Percentiles rank a stretch among this genome's conserved stretches.
Conservation (phyloP, 2,329 filamentous ascomycete species). For the Colletotrichum sp. region DNA sequence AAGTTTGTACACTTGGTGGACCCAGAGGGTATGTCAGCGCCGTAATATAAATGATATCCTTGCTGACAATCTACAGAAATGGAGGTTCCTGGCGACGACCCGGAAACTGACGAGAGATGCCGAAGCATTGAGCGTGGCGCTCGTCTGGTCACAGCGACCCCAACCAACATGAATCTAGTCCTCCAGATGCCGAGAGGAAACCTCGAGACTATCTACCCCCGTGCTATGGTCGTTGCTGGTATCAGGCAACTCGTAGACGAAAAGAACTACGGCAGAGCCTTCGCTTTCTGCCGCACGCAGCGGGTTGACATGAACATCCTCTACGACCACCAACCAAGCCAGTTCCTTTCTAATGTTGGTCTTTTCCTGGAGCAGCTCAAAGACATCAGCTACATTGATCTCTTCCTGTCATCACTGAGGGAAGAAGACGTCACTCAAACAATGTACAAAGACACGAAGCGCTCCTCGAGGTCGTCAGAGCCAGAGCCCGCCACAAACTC, state of each 20-base stretch:
- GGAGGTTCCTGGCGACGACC: slow-evolving; percentile 84
- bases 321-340: slow-evolving; percentile 87
- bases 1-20: slow-evolving; percentile 88
- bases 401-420: slow-evolving; percentile 86
- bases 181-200: slow-evolving; percentile 97
- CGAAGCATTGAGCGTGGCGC: slow-evolving; percentile 91
- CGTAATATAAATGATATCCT: background rate
- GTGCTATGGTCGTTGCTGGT: slow-evolving; percentile 89
- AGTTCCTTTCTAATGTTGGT: slow-evolving; percentile 79
- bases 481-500: slow-evolving; percentile 14
- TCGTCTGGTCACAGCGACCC: slow-evolving; percentile 85
- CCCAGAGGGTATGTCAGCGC: slow-evolving; percentile 60
- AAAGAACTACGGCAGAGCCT: slow-evolving; percentile 84
- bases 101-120: slow-evolving; percentile 90
- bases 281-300: slow-evolving; percentile 87
- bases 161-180: slow-evolving; percentile 82
- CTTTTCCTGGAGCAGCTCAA: slow-evolving; percentile 85
- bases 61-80: slow-evolving; percentile 62
- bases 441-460: slow-evolving; percentile 89
- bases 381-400: slow-evolving; percentile 82
- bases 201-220: slow-evolving; percentile 90
- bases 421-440: slow-evolving; percentile 93
- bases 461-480: background rate
- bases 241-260: slow-evolving; percentile 82
- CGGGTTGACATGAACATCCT: slow-evolving; percentile 98